phyloP scores from a whole-genome alignment of 805 yeast species.

The Candida saitoana region DNA sequence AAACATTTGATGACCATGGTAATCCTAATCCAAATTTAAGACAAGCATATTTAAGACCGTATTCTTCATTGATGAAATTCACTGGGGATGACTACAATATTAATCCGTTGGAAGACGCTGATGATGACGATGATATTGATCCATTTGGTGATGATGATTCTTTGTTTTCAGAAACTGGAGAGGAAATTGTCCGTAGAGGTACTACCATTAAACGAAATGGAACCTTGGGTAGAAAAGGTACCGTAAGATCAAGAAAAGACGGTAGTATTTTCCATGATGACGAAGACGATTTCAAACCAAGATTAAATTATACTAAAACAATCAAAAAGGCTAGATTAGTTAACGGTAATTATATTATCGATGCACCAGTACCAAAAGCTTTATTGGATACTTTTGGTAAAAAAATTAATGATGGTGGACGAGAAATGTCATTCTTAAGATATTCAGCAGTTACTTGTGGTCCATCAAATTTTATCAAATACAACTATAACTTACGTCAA shows the following conservation, averaged over 20 bases:
- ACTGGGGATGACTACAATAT: slow-evolving; percentile 37
- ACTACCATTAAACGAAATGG: slow-evolving; percentile 24
- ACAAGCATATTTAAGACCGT: slow-evolving; percentile 18
- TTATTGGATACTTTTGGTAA: slow-evolving; percentile 34
- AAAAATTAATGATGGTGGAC: slow-evolving; percentile 31
- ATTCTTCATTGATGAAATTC: slow-evolving; percentile 18
- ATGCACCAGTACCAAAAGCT: slow-evolving; percentile 39
- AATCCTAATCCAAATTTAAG: slow-evolving; percentile 4
- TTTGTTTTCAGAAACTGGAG: slow-evolving; percentile 39
- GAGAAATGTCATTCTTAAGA: slow-evolving; percentile 81
- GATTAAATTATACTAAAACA: slow-evolving; percentile 40
- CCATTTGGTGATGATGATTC: slow-evolving; percentile 45
- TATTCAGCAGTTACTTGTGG: slow-evolving; percentile 94
- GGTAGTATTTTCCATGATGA: slow-evolving; percentile 17
- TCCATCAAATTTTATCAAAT: slow-evolving; percentile 61
- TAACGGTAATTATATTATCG: slow-evolving; percentile 42
- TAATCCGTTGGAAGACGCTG: slow-evolving; percentile 38
- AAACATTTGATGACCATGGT: slow-evolving; percentile 8
- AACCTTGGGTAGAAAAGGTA: slow-evolving; percentile 12
- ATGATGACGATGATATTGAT: slow-evolving; percentile 31
- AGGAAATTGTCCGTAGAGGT: slow-evolving; percentile 30
- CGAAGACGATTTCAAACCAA: slow-evolving; percentile 37
- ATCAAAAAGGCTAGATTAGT: slow-evolving; percentile 40
- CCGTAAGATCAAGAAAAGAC: slow-evolving; percentile 5
- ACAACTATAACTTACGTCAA: slow-evolving; percentile 79